Evolutionary conservation across 2,329 filamentous ascomycete genomes (phyloP), one percentile per base, ranked within the genome.

Genomic region (Lachnellula arida): DNA sequence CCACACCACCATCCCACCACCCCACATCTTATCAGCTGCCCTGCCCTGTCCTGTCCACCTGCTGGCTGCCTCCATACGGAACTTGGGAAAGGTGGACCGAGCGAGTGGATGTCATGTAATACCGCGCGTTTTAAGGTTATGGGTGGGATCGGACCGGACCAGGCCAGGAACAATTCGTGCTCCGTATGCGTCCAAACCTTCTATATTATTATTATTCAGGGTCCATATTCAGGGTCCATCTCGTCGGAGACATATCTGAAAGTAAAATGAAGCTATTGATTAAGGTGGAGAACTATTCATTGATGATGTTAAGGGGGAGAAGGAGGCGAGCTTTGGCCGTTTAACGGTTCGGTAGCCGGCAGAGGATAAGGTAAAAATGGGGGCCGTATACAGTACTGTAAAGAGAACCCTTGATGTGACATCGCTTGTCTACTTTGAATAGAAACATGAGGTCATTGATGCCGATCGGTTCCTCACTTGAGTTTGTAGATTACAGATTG

Each of bases 381-480:
- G 22, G 22, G 22, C 25, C 23, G 4, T 25, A 2, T 28, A 28
- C 5, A 19, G 19, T 19, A 19, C 19, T 19, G 19, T 32, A 9
- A 32, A n/a, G n/a, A 34, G 40, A 28, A 19, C 46, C 49, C 35
- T 53, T 44, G 34, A 35, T 40, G 14, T 50, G 48, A 55, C 40
- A 51, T 51, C 42, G 40, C 15, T 11, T 12, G 5, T 15, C 42
- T 7, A 22, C 54, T 49, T 47, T 40, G 37, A 46, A 53, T 59
- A 56, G 51, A 56, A 54, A 44, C 49, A 60, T 60, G 54, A 60
- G 46, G 51, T 57, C 55, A 51, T 49, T 34, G 37, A 47, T 42
- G 49, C 32, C 14, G 54, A 56, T 56, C 53, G 23, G 42, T 32
- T 32, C 12, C 51, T 56, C 12, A 35, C 54, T 59, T 46, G 54